phyloP scores from a whole-genome alignment of 78 protist genomes.

The Trichosphaerium sp. region DNA sequence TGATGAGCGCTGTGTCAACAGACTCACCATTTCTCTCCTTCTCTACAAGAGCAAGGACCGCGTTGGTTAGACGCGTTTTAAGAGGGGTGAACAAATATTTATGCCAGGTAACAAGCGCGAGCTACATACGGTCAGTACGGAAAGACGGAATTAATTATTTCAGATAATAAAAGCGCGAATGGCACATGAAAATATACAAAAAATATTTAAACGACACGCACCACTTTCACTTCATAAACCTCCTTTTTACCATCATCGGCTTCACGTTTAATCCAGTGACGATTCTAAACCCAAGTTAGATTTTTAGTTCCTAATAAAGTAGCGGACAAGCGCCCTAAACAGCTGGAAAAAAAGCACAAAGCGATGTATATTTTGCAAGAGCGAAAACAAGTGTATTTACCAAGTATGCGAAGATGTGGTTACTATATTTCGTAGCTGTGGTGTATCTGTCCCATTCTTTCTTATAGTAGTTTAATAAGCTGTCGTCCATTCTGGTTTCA shows the following conservation, averaged over 20 bases:
- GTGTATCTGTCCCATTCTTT: constrained; percentile 58
- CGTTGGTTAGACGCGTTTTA: constrained; percentile 36
- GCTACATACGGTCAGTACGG: constrained; percentile 1
- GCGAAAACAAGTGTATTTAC: background rate
- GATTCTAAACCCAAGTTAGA: constrained; percentile 46
- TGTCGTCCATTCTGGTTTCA: constrained; percentile 36
- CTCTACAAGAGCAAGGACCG: constrained; percentile 53
- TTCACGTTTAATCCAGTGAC: constrained; percentile 65
- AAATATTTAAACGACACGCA: background rate
- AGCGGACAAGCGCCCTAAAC: background rate
- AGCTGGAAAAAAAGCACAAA: background rate
- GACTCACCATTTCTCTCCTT: constrained; percentile 65
- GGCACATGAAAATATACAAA: background rate
- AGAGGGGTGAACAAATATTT: constrained; percentile 47
- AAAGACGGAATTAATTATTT: no score
- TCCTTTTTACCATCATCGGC: constrained; percentile 45
- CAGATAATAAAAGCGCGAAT: no score
- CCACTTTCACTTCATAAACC: constrained; percentile 47
- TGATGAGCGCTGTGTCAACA: constrained; percentile 32
- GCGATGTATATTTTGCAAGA: background rate
- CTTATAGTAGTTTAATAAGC: constrained; percentile 25
- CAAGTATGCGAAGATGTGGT: constrained; percentile 50
- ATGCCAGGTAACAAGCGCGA: constrained; percentile 59
- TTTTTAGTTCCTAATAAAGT: no score
- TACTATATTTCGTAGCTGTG: constrained; percentile 39